A percentile compares a stretch with the other conserved stretches of the same genome.
Evolutionary conservation across 495 filamentous ascomycete species (phyloP).

Genomic region (Elasticomyces elasticus): DNA sequence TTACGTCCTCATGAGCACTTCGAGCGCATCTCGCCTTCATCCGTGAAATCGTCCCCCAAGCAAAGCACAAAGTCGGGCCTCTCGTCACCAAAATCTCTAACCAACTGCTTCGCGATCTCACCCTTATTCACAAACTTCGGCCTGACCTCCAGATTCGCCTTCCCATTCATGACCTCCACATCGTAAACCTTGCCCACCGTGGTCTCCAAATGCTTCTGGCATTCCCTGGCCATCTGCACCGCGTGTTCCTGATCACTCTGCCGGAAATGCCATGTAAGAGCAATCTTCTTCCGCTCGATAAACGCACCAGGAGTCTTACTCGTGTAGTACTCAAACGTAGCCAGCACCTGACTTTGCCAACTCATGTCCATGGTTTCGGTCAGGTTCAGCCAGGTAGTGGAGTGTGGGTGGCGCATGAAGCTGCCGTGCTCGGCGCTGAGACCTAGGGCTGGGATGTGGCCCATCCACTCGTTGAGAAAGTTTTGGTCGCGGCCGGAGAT

Average conservation of each 20-base stretch:
- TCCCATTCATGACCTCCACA: constrained; percentile 90
- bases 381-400: constrained; percentile 71
- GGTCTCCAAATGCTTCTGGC: constrained; percentile 62
- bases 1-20: not conserved
- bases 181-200: constrained; percentile 68
- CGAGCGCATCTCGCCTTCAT: constrained; percentile 62
- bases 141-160: constrained; percentile 91
- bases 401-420: constrained; percentile 71
- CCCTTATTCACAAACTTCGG: constrained; percentile 96
- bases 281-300: constrained; percentile 84
- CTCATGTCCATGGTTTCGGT: constrained; percentile 74
- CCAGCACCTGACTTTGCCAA: constrained; percentile 75
- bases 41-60: constrained; percentile 88
- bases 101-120: constrained; percentile 71
- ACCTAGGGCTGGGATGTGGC: constrained; percentile 72
- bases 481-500: constrained; percentile 86
- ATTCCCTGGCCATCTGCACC: constrained; percentile 57
- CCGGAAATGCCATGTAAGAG: constrained; percentile 95
- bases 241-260: constrained; percentile 77
- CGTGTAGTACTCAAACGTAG: constrained; percentile 74
- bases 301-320: constrained; percentile 78
- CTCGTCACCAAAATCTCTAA: constrained; percentile 50
- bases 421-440: constrained; percentile 93
- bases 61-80: constrained; percentile 73
- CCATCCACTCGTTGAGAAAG: constrained; percentile 79